Evolutionary conservation across 1,284 basidiomycete species (phyloP).

Genomic region (Cutaneotrichosporon cutaneum): DNA sequence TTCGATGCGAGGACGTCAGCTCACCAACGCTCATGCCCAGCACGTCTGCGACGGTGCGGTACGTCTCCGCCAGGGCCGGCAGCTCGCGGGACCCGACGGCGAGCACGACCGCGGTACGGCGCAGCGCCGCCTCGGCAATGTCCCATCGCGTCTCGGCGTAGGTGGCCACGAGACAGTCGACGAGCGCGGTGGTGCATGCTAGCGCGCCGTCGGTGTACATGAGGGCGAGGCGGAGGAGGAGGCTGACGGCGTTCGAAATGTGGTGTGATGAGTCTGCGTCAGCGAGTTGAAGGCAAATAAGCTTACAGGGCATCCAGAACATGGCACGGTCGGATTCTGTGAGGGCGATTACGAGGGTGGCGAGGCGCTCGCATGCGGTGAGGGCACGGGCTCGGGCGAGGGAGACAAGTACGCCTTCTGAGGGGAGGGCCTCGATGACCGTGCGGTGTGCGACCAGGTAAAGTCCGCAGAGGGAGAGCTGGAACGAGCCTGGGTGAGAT

Average conservation of each 20-base stretch:
- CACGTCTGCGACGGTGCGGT: conserved; percentile 17
- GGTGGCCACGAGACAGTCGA: background rate
- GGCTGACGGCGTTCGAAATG: conserved; percentile 32
- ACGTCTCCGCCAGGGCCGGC: conserved; percentile 18
- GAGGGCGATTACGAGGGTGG: conserved; percentile 27
- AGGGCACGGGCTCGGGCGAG: conserved; percentile 22
- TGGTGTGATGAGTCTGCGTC: conserved; percentile 37
- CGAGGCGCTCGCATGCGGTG: conserved; percentile 14
- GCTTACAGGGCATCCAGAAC: conserved; percentile 45
- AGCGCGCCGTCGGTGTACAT: background rate
- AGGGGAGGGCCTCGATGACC: conserved; percentile 21
- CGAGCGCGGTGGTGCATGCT: background rate
- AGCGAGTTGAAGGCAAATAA: background rate
- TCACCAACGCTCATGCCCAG: conserved; percentile 13
- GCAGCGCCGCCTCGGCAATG: conserved; percentile 33
- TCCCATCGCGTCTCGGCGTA: conserved; percentile 28
- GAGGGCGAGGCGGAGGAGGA: conserved; percentile 32
- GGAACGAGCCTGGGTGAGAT: conserved; percentile 30
- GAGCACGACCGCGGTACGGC: conserved; percentile 29
- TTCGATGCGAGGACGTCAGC: background rate
- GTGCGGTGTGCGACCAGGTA: conserved; percentile 30
- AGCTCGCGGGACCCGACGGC: conserved; percentile 25
- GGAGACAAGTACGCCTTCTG: conserved; percentile 4
- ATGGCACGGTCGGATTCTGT: conserved; percentile 17
- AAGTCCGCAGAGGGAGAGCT: conserved; percentile 34